phyloP scores from a whole-genome alignment of 164 flowering plant genomes.

The Aristolochia fimbriata region DNA sequence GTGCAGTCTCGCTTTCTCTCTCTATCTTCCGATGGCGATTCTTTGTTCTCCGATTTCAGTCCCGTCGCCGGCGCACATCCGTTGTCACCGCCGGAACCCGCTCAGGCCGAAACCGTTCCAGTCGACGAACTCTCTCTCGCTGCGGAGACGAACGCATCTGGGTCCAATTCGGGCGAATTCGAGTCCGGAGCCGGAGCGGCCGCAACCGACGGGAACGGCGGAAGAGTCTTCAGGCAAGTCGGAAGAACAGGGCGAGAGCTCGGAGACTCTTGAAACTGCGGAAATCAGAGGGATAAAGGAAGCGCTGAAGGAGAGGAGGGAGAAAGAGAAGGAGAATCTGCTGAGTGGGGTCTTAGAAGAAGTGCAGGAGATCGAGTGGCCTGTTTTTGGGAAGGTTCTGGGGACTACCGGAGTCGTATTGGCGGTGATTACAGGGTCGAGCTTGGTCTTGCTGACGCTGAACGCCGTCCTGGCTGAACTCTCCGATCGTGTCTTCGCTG shows the following conservation, averaged over 20 bases:
- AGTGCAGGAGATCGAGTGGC: slow-evolving; percentile 74
- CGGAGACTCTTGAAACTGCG: background rate
- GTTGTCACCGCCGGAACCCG: too few relatives aligned
- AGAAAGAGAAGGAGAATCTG: slow-evolving; percentile 15
- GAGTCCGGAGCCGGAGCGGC: background rate
- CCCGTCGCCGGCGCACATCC: background rate
- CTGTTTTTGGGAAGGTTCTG: slow-evolving; percentile 51
- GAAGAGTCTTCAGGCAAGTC: background rate
- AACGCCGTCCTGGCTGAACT: slow-evolving; percentile 76
- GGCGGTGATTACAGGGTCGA: slow-evolving; percentile 70
- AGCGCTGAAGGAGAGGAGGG: slow-evolving; percentile 15
- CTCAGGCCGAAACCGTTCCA: too few relatives aligned
- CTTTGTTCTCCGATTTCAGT: background rate
- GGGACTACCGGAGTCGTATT: slow-evolving; percentile 73
- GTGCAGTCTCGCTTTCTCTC: too few relatives aligned
- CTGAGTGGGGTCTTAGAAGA: slow-evolving; percentile 59
- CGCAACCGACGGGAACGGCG: background rate
- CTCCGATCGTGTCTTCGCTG: slow-evolving; percentile 65
- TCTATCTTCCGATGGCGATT: too few relatives aligned
- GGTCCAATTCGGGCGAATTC: too few relatives aligned
- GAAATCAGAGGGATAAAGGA: background rate
- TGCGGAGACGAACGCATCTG: too few relatives aligned
- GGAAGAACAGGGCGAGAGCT: background rate
- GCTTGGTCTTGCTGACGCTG: slow-evolving; percentile 71
- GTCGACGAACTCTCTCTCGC: too few relatives aligned